These are phyloP conservation scores for Saccharum spontaneum DNA, from an alignment of 176 grass and related monocot species.

Conservation along the genomic window DNA sequence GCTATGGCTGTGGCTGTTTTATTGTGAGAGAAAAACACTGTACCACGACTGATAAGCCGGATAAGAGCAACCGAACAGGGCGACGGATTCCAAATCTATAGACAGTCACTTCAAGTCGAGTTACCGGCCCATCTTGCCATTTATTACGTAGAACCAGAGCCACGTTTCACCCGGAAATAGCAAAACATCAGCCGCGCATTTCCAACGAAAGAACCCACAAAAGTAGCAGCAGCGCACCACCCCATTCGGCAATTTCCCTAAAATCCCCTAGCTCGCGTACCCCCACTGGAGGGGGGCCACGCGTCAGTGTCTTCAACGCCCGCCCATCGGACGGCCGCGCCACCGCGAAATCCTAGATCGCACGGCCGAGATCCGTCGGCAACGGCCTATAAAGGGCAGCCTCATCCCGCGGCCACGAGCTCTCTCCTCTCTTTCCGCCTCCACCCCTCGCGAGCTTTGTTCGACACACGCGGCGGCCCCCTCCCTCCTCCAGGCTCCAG, in stretches of 20 bases:
- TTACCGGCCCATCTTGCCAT: background rate
- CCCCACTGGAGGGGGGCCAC: constrained; percentile 15
- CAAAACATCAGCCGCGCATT: constrained; percentile 27
- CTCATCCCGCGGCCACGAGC: constrained; percentile 18
- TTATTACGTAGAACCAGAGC: background rate
- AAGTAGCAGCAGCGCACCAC: constrained; percentile 18
- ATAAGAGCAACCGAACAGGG: too few relatives aligned
- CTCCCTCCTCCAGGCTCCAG: background rate
- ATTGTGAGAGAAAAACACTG: too few relatives aligned
- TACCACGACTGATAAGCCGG: too few relatives aligned
- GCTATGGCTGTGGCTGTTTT: too few relatives aligned
- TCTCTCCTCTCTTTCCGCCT: constrained; percentile 36
- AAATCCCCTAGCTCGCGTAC: constrained; percentile 13
- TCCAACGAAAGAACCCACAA: constrained; percentile 16
- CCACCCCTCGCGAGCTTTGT: constrained; percentile 32
- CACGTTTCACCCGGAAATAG: background rate
- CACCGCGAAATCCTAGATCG: constrained; percentile 47
- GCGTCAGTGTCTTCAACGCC: constrained; percentile 20
- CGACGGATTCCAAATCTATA: too few relatives aligned
- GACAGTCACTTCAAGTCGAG: background rate
- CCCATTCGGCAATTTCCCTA: constrained; percentile 5
- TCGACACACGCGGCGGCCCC: constrained; percentile 26
- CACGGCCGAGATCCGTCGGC: constrained; percentile 38
- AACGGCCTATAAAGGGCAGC: constrained; percentile 28
- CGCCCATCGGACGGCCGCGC: constrained; percentile 7